These are phyloP conservation scores for Eimeria tenella DNA, from an alignment of 169 alveolate genomes.

Conservation along the genomic window DNA sequence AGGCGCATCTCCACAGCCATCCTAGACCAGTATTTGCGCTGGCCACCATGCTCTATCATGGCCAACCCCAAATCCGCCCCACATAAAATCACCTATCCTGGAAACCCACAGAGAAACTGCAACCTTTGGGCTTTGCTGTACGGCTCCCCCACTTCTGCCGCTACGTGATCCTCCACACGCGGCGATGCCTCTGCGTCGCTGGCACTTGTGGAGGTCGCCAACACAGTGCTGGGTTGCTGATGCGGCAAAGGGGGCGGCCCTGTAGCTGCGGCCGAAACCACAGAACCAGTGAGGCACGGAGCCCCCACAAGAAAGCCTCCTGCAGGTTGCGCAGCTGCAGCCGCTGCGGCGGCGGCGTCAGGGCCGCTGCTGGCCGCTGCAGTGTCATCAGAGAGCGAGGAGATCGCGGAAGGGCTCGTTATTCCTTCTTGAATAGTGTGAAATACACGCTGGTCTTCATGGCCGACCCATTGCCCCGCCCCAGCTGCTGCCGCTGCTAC, in stretches of 20 bases:
- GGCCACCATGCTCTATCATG: no score
- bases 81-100: background rate
- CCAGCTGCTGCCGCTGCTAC: constrained; percentile 37
- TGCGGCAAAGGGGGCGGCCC: background rate
- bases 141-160: constrained; percentile 7
- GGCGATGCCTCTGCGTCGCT: background rate
- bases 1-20: no score
- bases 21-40: no score
- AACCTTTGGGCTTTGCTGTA: constrained; percentile 48
- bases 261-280: background rate
- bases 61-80: no score
- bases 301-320: background rate
- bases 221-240: background rate
- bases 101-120: constrained; percentile 20
- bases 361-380: constrained; percentile 34
- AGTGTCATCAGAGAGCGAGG: constrained; percentile 45
- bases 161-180: background rate
- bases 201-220: constrained; percentile 1
- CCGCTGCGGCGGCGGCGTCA: background rate
- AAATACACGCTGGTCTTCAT: background rate
- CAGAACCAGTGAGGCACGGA: background rate
- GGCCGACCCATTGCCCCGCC: constrained; percentile 37
- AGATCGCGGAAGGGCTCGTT: constrained; percentile 31
- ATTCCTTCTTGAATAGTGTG: constrained; percentile 50
- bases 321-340: background rate